A percentile compares a stretch with the other conserved stretches of the same genome.
These are phyloP conservation scores for Vanderwaltozyma polyspora DNA, from an alignment of 805 yeast species.

Conservation along the genomic window DNA sequence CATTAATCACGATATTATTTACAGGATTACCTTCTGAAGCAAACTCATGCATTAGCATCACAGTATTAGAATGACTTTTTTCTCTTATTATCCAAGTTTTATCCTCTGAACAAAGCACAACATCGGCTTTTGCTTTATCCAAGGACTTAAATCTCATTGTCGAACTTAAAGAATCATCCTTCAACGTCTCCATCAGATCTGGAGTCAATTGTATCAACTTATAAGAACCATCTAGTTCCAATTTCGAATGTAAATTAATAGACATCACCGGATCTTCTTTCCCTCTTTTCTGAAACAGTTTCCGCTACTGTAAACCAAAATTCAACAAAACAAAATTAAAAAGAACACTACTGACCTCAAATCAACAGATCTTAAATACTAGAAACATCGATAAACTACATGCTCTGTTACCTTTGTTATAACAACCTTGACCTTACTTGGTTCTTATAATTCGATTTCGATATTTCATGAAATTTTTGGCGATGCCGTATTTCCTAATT, in stretches of 20 bases:
- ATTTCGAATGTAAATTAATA: constrained; percentile 7
- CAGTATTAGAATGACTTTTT: constrained; percentile 79
- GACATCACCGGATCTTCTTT: not conserved
- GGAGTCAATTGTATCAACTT: constrained; percentile 44
- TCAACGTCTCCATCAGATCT: constrained; percentile 33
- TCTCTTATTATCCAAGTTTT: constrained; percentile 59
- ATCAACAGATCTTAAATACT: too few species aligned
- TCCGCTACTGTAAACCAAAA: too few species aligned
- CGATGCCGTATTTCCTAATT: not conserved
- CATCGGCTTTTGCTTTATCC: constrained; percentile 26
- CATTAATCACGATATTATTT: constrained; percentile 21
- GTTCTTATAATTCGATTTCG: too few species aligned
- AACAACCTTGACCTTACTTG: too few species aligned
- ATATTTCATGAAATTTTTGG: too few species aligned
- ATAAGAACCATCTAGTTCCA: constrained; percentile 26
- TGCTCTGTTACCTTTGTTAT: too few species aligned
- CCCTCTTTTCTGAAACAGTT: not conserved
- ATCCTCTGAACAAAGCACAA: constrained; percentile 49
- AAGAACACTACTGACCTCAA: too few species aligned
- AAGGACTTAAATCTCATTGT: constrained; percentile 23
- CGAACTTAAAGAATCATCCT: constrained; percentile 3
- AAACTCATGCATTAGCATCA: constrained; percentile 38
- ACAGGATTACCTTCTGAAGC: constrained; percentile 10
- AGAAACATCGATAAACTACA: too few species aligned
- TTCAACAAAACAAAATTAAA: too few species aligned